Percentiles rank a stretch among this genome's conserved stretches.
These are phyloP conservation scores for Fomitiporia mediterranea DNA, from an alignment of 1,284 basidiomycete genomes.

Conservation along the genomic window DNA sequence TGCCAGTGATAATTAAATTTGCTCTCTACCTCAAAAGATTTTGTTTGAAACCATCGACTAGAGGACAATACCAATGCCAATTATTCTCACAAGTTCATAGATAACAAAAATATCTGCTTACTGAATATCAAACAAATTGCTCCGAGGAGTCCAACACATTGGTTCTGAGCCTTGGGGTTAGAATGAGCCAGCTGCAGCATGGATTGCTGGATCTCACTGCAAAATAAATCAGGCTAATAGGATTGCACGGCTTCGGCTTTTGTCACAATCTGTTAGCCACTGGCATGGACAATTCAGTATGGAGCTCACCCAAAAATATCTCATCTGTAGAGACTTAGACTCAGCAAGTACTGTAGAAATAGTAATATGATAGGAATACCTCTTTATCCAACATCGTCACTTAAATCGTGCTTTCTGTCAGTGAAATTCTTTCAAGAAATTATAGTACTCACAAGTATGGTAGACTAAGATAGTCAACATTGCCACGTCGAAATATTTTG, in stretches of 20 bases:
- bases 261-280: background rate
- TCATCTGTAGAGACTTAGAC: background rate
- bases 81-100: background rate
- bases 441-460: background rate
- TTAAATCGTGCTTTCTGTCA: background rate
- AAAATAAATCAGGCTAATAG: too few relatives aligned
- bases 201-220: background rate
- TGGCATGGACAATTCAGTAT: background rate
- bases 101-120: background rate
- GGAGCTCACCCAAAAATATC: constrained; percentile 5
- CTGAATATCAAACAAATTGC: background rate
- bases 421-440: background rate
- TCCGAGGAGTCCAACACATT: constrained; percentile 2
- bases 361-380: background rate
- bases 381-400: background rate
- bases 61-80: background rate
- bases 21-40: background rate
- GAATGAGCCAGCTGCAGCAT: background rate
- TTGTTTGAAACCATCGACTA: background rate
- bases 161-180: background rate
- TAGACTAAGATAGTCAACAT: constrained; percentile 4
- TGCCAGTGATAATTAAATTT: background rate
- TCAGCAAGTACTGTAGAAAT: background rate
- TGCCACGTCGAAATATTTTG: background rate
- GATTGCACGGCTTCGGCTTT: too few relatives aligned